Conservation (phyloP, 2,329 filamentous ascomycete genomes). For the Aspergillus fischeri region DNA sequence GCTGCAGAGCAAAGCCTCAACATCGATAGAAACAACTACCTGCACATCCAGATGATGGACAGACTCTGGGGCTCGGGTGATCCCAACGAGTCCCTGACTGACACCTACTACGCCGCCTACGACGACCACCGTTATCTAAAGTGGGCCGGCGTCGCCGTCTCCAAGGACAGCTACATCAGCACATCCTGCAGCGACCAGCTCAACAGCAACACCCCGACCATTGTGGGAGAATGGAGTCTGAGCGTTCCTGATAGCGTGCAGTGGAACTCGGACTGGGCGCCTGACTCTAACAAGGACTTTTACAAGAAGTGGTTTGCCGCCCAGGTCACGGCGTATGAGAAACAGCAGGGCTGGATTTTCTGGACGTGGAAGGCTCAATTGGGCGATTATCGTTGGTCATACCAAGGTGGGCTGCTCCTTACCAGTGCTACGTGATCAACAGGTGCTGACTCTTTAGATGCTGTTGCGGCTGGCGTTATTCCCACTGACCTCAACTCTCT, state of each 20-base stretch:
- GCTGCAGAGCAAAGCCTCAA: slow-evolving; percentile 44
- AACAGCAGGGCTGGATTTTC: slow-evolving; percentile 52
- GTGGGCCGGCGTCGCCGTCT: slow-evolving; percentile 45
- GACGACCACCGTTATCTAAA: slow-evolving; percentile 60
- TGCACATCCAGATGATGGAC: slow-evolving; percentile 56
- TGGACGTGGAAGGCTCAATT: slow-evolving; percentile 58
- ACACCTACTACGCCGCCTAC: slow-evolving; percentile 46
- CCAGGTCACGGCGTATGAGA: slow-evolving; percentile 54
- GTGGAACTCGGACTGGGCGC: slow-evolving; percentile 43
- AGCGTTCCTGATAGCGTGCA: slow-evolving; percentile 49
- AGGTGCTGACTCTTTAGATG: slow-evolving; percentile 46
- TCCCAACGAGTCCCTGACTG: slow-evolving; percentile 44
- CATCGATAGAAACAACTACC: slow-evolving; percentile 39
- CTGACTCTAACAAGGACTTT: slow-evolving; percentile 44
- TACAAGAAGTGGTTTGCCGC: slow-evolving; percentile 57
- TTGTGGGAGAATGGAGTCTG: slow-evolving; percentile 59
- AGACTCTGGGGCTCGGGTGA: slow-evolving; percentile 54
- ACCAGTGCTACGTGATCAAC: slow-evolving; percentile 27
- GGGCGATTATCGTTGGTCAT: slow-evolving; percentile 32
- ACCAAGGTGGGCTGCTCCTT: slow-evolving; percentile 17
- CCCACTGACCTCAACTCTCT: slow-evolving; percentile 26
- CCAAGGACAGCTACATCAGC: slow-evolving; percentile 48
- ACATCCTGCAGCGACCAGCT: slow-evolving; percentile 49
- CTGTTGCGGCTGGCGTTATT: slow-evolving; percentile 39
- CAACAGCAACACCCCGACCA: slow-evolving; percentile 42